Percentiles rank a stretch among this genome's conserved stretches.
Conservation (phyloP, 768 basidiomycete species). For the Leccinum fibrillosum region DNA sequence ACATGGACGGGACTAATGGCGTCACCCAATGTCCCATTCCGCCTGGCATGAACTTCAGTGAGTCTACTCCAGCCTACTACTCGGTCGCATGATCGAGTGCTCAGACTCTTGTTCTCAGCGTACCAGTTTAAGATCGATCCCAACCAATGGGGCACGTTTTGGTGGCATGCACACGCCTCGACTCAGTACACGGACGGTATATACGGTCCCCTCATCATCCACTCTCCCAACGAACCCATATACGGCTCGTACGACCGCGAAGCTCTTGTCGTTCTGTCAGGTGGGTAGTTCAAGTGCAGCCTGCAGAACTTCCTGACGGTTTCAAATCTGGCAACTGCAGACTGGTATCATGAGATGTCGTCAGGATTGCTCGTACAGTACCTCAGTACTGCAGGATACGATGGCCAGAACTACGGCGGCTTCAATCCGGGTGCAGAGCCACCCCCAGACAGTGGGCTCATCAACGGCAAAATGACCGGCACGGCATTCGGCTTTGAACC, state of each 20-base stretch:
- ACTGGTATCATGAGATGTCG: slow-evolving; percentile 35
- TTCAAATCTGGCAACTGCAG: slow-evolving; percentile 5
- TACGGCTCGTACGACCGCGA: slow-evolving; percentile 38
- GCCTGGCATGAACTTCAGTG: slow-evolving; percentile 41
- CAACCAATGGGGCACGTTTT: slow-evolving; percentile 43
- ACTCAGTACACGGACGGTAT: slow-evolving; percentile 49
- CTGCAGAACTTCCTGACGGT: background rate
- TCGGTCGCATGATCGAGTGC: background rate
- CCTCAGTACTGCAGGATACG: slow-evolving; percentile 25
- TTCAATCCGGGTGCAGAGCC: slow-evolving; percentile 34
- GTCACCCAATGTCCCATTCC: slow-evolving; percentile 54
- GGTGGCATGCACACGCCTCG: slow-evolving; percentile 45
- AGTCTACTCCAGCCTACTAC: slow-evolving; percentile 1
- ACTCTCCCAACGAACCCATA: slow-evolving; percentile 35
- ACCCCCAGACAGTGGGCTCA: slow-evolving; percentile 36
- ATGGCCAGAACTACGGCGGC: slow-evolving; percentile 30
- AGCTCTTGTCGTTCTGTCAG: slow-evolving; percentile 34
- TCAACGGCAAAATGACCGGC: slow-evolving; percentile 30
- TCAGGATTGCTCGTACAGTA: slow-evolving; percentile 29
- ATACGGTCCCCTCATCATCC: slow-evolving; percentile 46
- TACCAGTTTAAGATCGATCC: slow-evolving; percentile 41
- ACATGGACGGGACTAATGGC: slow-evolving; percentile 45
- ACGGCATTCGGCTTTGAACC: slow-evolving; percentile 32
- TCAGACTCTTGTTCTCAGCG: slow-evolving; percentile 9
- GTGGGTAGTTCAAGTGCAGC: slow-evolving; percentile 20